Conservation (phyloP, 139 green algal genomes). For the Asterochloris erici region DNA sequence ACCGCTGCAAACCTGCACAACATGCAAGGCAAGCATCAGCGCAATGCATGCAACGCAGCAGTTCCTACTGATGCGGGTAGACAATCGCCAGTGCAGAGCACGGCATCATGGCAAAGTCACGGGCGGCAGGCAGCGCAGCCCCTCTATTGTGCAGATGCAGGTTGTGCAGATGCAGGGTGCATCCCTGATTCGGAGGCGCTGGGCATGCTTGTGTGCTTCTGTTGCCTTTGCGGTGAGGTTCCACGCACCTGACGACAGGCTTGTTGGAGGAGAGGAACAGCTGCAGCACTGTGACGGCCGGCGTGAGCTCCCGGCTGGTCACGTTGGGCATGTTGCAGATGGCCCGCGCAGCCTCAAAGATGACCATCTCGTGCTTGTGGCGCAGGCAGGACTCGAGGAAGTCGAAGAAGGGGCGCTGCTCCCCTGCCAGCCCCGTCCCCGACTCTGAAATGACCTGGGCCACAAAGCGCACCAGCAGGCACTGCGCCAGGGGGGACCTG, state of each 20-base stretch:
- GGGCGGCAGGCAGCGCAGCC: too few relatives aligned
- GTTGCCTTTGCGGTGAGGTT: neutral
- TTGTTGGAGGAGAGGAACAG: constrained; percentile 96
- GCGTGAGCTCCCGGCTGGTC: constrained; percentile 84
- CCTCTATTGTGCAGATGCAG: too few relatives aligned
- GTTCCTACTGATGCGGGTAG: constrained; percentile 21
- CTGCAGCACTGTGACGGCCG: constrained; percentile 97
- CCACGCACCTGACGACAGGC: constrained; percentile 82
- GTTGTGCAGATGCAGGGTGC: too few relatives aligned
- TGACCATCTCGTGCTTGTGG: constrained; percentile 81
- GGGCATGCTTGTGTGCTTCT: neutral
- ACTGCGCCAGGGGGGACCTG: constrained; percentile 89
- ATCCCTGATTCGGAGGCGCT: neutral
- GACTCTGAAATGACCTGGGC: constrained; percentile 73
- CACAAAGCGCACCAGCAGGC: constrained; percentile 92
- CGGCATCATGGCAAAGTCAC: too few relatives aligned
- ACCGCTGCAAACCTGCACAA: constrained; percentile 23
- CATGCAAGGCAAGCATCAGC: neutral
- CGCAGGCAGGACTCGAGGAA: constrained; percentile 96
- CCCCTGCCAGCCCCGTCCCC: neutral
- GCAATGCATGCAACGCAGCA: neutral
- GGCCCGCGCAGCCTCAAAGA: constrained; percentile 92
- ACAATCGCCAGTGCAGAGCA: too few relatives aligned
- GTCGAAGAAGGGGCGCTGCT: constrained; percentile 91
- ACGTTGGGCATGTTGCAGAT: constrained; percentile 92